Conservation (phyloP, 2,329 filamentous ascomycete genomes). For the Fusarium falciforme region DNA sequence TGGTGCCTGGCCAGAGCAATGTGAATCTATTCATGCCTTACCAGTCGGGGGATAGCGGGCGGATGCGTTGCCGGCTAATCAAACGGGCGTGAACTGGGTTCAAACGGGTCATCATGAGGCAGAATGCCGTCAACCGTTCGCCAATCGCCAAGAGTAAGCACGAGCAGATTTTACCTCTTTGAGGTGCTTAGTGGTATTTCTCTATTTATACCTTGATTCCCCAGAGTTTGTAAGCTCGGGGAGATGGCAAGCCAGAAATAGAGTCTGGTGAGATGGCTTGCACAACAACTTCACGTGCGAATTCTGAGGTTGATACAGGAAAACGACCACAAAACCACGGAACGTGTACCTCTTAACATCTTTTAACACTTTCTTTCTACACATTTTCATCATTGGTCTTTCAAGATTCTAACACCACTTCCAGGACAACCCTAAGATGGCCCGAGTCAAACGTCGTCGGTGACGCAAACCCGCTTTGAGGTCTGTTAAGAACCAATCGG, state of each 20-base stretch:
- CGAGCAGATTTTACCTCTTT: not conserved
- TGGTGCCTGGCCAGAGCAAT: not conserved
- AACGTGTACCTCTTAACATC: not conserved
- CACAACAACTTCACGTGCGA: not conserved
- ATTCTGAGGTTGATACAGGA: not conserved
- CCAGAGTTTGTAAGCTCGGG: not conserved
- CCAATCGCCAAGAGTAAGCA: not conserved
- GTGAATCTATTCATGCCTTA: not conserved
- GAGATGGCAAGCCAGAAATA: not conserved
- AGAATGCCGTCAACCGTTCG: not conserved
- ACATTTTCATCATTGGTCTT: not conserved
- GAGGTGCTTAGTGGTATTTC: not conserved
- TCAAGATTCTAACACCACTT: not conserved
- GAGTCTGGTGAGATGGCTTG: not conserved
- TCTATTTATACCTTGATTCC: not conserved
- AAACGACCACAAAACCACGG: not conserved
- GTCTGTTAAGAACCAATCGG: not conserved
- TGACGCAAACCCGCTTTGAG: not conserved
- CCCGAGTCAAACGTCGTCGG: not conserved
- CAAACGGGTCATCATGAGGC: not conserved
- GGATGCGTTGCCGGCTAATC: not conserved
- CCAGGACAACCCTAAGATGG: not conserved
- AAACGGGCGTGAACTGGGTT: not conserved
- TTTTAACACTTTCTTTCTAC: not conserved
- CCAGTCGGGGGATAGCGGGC: not conserved